Evolutionary conservation across 2,329 filamentous ascomycete genomes (phyloP).

Genomic region (Karstenula rhodostoma): DNA sequence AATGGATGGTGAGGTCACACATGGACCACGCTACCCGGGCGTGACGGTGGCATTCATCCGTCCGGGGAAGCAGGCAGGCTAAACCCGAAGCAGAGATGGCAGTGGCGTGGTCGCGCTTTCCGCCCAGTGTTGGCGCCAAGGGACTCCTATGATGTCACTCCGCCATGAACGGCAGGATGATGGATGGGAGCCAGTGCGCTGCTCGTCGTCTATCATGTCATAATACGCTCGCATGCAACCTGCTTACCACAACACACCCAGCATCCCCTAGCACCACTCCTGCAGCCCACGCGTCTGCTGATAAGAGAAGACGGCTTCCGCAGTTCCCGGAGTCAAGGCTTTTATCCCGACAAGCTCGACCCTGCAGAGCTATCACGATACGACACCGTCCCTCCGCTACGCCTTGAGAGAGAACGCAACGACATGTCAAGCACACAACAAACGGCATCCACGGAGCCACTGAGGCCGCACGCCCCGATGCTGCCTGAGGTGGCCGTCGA

Average conservation of each 20-base stretch:
- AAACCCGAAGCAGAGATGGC: slow-evolving; percentile 1
- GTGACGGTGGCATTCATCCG: slow-evolving; percentile 4
- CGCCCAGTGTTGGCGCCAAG: slow-evolving; percentile 18
- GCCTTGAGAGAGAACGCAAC: neutral
- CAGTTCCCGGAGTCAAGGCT: slow-evolving; percentile 34
- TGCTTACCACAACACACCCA: slow-evolving; percentile 18
- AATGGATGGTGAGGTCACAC: slow-evolving; percentile 31
- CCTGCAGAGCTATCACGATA: slow-evolving; percentile 5
- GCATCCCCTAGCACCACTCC: slow-evolving; percentile 1
- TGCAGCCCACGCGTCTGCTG: neutral
- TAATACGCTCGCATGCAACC: slow-evolving; percentile 17
- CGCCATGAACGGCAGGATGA: slow-evolving; percentile 15
- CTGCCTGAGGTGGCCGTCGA: slow-evolving; percentile 8
- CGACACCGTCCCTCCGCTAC: too few species aligned
- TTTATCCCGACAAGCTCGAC: slow-evolving; percentile 13
- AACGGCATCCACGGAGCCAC: slow-evolving; percentile 41
- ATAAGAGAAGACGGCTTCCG: slow-evolving; percentile 33
- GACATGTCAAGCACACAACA: slow-evolving; percentile 34
- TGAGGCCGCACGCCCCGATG: slow-evolving; percentile 21
- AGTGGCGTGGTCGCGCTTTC: too few species aligned
- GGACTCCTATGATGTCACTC: slow-evolving; percentile 21
- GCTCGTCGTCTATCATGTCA: neutral
- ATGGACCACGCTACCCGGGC: slow-evolving; percentile 1
- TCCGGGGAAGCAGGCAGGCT: neutral
- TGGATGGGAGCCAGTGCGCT: slow-evolving; percentile 11